phyloP scores from a whole-genome alignment of 345 rosid species.

The Eucalyptus lansdowneana region DNA sequence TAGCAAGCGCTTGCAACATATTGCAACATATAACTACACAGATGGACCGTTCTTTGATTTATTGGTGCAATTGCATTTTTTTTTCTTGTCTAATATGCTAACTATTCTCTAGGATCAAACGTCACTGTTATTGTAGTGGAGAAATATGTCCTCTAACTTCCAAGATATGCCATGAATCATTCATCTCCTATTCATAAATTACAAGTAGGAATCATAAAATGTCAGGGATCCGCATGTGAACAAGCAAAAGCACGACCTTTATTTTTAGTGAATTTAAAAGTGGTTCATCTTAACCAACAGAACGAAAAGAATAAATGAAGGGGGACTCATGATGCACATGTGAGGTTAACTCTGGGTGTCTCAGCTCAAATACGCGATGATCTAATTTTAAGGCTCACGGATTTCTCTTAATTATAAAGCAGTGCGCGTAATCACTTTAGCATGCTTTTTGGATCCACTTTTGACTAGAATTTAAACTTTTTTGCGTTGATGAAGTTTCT shows the following conservation, averaged over 20 bases:
- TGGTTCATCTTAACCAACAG: background rate
- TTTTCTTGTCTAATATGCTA: background rate
- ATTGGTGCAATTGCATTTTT: background rate
- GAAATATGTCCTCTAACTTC: background rate
- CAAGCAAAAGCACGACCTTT: background rate
- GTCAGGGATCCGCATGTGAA: background rate
- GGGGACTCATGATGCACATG: background rate
- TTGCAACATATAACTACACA: background rate
- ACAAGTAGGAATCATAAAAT: background rate
- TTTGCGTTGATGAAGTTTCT: background rate
- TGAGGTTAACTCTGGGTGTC: background rate
- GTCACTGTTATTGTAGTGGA: background rate
- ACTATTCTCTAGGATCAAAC: background rate
- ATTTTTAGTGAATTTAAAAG: background rate
- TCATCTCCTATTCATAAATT: background rate
- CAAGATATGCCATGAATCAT: background rate
- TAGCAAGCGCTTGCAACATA: background rate
- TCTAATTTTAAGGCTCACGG: background rate
- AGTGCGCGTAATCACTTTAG: background rate
- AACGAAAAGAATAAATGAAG: background rate
- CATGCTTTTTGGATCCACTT: background rate
- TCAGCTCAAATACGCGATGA: background rate
- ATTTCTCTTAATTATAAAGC: background rate
- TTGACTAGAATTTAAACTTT: background rate
- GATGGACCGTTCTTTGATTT: background rate